These are phyloP conservation scores for Amanita pallidorosea DNA, from an alignment of 768 basidiomycete genomes.

Conservation along the genomic window DNA sequence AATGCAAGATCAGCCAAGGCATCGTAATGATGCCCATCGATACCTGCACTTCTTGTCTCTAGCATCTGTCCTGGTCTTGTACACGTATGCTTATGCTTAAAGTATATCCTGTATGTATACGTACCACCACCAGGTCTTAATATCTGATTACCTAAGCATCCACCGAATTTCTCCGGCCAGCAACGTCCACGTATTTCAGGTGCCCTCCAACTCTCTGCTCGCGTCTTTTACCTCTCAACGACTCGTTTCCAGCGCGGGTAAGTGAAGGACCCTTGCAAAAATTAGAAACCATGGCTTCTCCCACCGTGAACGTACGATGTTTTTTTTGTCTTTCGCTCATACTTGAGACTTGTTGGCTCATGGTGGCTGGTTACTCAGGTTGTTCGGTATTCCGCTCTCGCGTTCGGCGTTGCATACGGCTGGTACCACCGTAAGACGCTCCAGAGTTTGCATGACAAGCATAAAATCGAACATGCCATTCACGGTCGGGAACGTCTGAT, in stretches of 20 bases:
- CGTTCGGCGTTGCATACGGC: conserved; percentile 83
- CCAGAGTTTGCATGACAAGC: conserved; percentile 68
- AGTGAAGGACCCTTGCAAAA: neutral
- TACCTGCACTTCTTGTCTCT: too few species aligned
- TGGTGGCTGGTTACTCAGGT: conserved; percentile 44
- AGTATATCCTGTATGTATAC: too few species aligned
- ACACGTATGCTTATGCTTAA: neutral
- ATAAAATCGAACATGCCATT: conserved; percentile 62
- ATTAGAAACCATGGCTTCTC: conserved; percentile 45
- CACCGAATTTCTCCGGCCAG: conserved; percentile 34
- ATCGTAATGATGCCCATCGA: neutral
- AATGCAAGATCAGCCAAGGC: conserved; percentile 4
- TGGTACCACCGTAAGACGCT: conserved; percentile 87
- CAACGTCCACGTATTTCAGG: conserved; percentile 7
- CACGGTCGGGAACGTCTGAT: conserved; percentile 71
- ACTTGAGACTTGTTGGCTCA: neutral
- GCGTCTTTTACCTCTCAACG: neutral
- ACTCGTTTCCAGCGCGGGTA: neutral
- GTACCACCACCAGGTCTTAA: too few species aligned
- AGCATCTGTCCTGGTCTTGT: neutral
- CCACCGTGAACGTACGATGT: conserved; percentile 57
- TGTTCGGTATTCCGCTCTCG: conserved; percentile 86
- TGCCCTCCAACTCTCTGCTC: neutral
- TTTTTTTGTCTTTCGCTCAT: neutral
- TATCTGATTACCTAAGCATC: conserved; percentile 23